A percentile compares a stretch with the other conserved stretches of the same genome.
These are phyloP conservation scores for Myxozyma mucilagina DNA, from an alignment of 805 yeast species.

Conservation along the genomic window DNA sequence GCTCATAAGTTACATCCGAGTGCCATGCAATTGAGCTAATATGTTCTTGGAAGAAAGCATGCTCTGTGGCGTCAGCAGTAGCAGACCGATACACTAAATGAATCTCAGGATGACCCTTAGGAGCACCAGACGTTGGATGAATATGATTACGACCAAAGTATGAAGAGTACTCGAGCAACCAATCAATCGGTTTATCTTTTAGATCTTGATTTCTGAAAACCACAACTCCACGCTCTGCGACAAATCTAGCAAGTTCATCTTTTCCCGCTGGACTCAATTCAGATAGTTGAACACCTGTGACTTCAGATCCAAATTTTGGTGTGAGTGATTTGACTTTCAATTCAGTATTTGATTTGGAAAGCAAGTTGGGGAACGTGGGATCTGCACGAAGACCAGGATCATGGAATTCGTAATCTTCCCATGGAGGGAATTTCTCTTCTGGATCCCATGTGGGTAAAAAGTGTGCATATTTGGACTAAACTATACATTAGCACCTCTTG, in stretches of 20 bases:
- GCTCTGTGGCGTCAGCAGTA: slow-evolving; percentile 31
- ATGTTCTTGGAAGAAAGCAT: slow-evolving; percentile 27
- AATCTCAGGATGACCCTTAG: slow-evolving; percentile 56
- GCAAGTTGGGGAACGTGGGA: slow-evolving; percentile 51
- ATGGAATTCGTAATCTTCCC: slow-evolving; percentile 53
- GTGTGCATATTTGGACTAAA: slow-evolving; percentile 14
- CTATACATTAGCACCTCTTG: background rate
- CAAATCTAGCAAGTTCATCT: slow-evolving; percentile 63
- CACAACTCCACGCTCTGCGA: slow-evolving; percentile 70
- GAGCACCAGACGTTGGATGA: slow-evolving; percentile 75
- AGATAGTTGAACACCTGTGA: slow-evolving; percentile 60
- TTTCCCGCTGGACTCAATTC: slow-evolving; percentile 52
- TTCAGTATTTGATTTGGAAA: slow-evolving; percentile 39
- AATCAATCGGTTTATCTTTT: slow-evolving; percentile 42
- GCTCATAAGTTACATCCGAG: slow-evolving; percentile 73
- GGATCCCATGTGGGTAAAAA: slow-evolving; percentile 71
- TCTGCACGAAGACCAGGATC: slow-evolving; percentile 69
- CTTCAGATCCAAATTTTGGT: slow-evolving; percentile 70
- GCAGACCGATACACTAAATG: slow-evolving; percentile 65
- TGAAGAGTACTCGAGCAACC: slow-evolving; percentile 50
- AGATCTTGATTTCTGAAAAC: slow-evolving; percentile 67
- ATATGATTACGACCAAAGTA: slow-evolving; percentile 70
- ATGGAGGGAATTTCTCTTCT: slow-evolving; percentile 51
- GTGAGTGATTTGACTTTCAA: slow-evolving; percentile 48
- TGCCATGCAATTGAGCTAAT: slow-evolving; percentile 53